phyloP scores from a whole-genome alignment of 139 green algal genomes.

The Micractinium conductrix region DNA sequence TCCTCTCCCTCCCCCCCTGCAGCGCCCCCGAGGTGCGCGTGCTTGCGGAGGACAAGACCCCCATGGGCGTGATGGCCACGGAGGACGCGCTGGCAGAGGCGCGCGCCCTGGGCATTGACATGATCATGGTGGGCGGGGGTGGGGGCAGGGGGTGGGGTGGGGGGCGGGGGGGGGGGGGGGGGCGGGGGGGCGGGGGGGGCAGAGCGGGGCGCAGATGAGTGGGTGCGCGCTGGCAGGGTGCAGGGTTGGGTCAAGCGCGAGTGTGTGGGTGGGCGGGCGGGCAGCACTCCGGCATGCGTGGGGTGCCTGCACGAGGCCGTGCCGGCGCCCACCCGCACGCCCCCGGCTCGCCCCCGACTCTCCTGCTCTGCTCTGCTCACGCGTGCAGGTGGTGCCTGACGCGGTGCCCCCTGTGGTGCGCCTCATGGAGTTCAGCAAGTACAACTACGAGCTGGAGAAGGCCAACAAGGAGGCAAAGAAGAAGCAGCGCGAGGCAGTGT shows the following conservation, averaged over 20 bases:
- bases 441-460: conserved; percentile 83
- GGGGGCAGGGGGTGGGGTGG: neutral
- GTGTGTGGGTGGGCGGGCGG: neutral
- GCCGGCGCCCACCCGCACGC: too few species aligned
- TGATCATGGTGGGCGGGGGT: conserved; percentile 55
- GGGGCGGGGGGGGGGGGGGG: too few species aligned
- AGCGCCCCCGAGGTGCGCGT: conserved; percentile 60
- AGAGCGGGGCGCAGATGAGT: too few species aligned
- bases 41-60: conserved; percentile 58
- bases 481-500: conserved; percentile 65
- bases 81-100: conserved; percentile 55
- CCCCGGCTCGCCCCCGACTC: neutral
- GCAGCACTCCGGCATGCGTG: too few species aligned
- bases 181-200: too few species aligned
- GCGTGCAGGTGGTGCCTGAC: conserved; percentile 44
- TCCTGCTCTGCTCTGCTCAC: neutral
- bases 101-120: conserved; percentile 55
- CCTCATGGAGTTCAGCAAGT: conserved; percentile 76
- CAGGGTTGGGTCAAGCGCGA: too few species aligned
- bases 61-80: conserved; percentile 59
- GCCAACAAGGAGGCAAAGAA: conserved; percentile 68
- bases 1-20: neutral
- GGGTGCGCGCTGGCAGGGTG: too few species aligned
- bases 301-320: too few species aligned
- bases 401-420: conserved; percentile 67